Conservation (phyloP, 1,139 yeast genomes). For the Hyphopichia pseudoburtonii region DNA sequence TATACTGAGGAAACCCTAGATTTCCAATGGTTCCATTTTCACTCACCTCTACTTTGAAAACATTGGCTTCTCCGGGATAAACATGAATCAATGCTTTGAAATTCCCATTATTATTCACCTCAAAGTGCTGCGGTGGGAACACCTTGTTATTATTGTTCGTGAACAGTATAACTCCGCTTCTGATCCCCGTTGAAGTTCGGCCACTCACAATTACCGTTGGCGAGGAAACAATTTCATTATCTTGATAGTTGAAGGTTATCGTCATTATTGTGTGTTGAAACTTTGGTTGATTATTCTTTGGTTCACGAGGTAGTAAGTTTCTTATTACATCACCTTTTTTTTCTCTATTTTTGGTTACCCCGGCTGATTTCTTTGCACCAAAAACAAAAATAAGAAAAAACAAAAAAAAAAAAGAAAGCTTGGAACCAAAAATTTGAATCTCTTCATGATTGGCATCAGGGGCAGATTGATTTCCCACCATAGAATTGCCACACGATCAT, state of each 20-base stretch:
- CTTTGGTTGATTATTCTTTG: too few species aligned
- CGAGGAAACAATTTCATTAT: constrained; percentile 42
- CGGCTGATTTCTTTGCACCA: too few species aligned
- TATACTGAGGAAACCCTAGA: constrained; percentile 30
- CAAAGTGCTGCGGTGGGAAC: constrained; percentile 72
- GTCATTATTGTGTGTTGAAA: too few species aligned
- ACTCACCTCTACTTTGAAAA: constrained; percentile 29
- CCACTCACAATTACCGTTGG: constrained; percentile 44
- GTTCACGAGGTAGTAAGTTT: too few species aligned
- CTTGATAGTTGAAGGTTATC: constrained; percentile 33
- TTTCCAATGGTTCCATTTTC: constrained; percentile 25
- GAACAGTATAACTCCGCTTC: constrained; percentile 31
- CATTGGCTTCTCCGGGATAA: constrained; percentile 58
- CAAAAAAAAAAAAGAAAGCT: too few species aligned
- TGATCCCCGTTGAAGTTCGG: constrained; percentile 15
- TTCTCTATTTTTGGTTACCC: too few species aligned
- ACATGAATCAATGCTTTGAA: constrained; percentile 78
- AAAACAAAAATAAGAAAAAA: too few species aligned
- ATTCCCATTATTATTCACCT: constrained; percentile 57
- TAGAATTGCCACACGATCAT: too few species aligned
- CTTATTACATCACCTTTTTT: too few species aligned
- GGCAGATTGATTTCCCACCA: too few species aligned
- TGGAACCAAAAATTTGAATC: too few species aligned
- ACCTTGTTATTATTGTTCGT: constrained; percentile 42
- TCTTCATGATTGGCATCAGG: too few species aligned